Conservation (phyloP, 2,329 filamentous ascomycete genomes). For the Colletotrichum kahawae region DNA sequence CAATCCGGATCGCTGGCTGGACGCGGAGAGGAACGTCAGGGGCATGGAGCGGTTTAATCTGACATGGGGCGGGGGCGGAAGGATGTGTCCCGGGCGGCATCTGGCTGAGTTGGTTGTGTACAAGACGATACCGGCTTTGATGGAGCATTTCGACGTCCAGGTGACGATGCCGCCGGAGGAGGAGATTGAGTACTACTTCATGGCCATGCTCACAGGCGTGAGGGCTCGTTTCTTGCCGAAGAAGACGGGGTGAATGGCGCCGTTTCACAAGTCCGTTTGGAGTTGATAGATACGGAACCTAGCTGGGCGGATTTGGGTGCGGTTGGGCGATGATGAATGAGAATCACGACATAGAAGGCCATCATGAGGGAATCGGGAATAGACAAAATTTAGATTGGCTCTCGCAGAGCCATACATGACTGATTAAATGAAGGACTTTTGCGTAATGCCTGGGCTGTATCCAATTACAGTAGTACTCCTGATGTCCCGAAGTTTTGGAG, state of each 20-base stretch:
- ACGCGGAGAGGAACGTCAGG: slow-evolving; percentile 29
- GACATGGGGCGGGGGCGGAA: slow-evolving; percentile 56
- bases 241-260: not conserved
- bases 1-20: slow-evolving; percentile 54
- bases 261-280: not conserved
- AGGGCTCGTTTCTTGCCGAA: slow-evolving; percentile 41
- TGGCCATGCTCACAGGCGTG: slow-evolving; percentile 56
- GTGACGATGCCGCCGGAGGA: slow-evolving; percentile 42
- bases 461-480: not conserved
- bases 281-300: not conserved
- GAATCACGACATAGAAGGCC: not conserved
- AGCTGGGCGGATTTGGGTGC: rapidly evolving
- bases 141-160: slow-evolving; percentile 50
- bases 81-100: slow-evolving; percentile 55
- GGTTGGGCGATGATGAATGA: not conserved
- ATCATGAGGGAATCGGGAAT: not conserved
- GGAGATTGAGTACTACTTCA: slow-evolving; percentile 51
- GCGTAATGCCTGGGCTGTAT: not conserved
- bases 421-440: not conserved
- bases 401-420: not conserved
- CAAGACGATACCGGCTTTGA: slow-evolving; percentile 46
- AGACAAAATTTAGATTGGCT: not conserved
- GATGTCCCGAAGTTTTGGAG: rapidly evolving
- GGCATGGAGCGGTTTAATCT: slow-evolving; percentile 54
- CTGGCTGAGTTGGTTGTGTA: slow-evolving; percentile 55